These are phyloP conservation scores for Picea sitchensis DNA, from an alignment of 75 land plant species.

Conservation along the genomic window DNA sequence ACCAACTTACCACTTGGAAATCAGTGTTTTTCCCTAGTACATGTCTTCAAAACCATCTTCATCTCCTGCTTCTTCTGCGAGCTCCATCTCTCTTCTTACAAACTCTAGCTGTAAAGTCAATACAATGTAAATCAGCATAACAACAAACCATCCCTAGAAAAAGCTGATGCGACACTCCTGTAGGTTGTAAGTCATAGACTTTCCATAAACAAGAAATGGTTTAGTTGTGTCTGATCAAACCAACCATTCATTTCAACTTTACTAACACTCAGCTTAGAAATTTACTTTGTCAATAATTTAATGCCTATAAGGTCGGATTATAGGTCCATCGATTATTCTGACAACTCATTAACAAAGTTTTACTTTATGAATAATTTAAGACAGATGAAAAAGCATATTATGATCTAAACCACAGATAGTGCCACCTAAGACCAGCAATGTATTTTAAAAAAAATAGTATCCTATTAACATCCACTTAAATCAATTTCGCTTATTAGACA, in stretches of 20 bases:
- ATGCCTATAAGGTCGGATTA: neutral
- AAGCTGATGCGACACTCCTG: neutral
- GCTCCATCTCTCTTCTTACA: constrained; percentile 47
- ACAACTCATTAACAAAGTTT: neutral
- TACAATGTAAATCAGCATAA: neutral
- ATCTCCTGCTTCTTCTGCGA: constrained; percentile 60
- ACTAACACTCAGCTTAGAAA: neutral
- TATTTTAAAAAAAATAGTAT: neutral
- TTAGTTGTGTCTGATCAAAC: neutral
- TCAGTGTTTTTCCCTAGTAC: constrained; percentile 6
- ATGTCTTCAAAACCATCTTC: constrained; percentile 74
- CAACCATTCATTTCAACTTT: neutral
- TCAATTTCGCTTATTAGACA: neutral
- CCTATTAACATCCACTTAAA: neutral
- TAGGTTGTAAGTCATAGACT: neutral
- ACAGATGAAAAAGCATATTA: neutral
- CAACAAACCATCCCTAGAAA: neutral
- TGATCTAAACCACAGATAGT: neutral
- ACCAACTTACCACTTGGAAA: constrained; percentile 4
- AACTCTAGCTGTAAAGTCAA: constrained; percentile 42
- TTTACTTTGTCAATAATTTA: neutral
- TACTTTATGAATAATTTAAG: neutral
- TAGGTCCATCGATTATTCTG: neutral
- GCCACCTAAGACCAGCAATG: neutral
- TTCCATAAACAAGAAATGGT: neutral